These are phyloP conservation scores for Sphaceloma murrayae DNA, from an alignment of 2,329 filamentous ascomycete genomes.

Conservation along the genomic window DNA sequence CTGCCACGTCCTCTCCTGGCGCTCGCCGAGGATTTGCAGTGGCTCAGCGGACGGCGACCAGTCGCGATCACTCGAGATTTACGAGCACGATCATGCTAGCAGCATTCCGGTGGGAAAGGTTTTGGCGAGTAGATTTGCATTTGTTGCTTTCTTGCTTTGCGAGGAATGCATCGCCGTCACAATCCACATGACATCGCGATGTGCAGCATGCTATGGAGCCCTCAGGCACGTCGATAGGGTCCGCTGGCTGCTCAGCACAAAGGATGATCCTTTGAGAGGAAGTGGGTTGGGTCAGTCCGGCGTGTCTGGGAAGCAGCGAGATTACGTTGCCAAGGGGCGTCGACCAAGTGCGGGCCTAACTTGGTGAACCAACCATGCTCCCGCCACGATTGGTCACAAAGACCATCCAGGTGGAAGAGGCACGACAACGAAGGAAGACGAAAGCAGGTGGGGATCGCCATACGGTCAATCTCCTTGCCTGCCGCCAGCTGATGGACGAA, in stretches of 20 bases:
- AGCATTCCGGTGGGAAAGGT: conserved; percentile 5
- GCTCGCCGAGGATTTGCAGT: background rate
- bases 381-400: conserved; percentile 14
- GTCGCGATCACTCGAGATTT: too few relatives aligned
- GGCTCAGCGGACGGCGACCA: conserved; percentile 8
- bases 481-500: conserved; percentile 1
- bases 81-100: too few relatives aligned
- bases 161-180: conserved; percentile 1
- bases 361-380: conserved; percentile 13
- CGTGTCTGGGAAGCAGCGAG: conserved; percentile 13
- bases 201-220: too few relatives aligned
- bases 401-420: background rate
- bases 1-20: conserved; percentile 7
- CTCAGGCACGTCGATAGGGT: conserved; percentile 11
- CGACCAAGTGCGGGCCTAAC: background rate
- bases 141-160: conserved; percentile 7
- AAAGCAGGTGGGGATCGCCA: conserved; percentile 15
- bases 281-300: background rate
- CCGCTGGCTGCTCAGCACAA: background rate
- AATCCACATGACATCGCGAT: conserved; percentile 1
- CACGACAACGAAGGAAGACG: conserved; percentile 11
- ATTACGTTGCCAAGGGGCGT: conserved; percentile 16
- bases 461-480: conserved; percentile 11
- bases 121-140: conserved; percentile 2
- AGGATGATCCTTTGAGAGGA: conserved; percentile 1